Conservation (phyloP, 306 rosid species). For the Vigna angularis region DNA sequence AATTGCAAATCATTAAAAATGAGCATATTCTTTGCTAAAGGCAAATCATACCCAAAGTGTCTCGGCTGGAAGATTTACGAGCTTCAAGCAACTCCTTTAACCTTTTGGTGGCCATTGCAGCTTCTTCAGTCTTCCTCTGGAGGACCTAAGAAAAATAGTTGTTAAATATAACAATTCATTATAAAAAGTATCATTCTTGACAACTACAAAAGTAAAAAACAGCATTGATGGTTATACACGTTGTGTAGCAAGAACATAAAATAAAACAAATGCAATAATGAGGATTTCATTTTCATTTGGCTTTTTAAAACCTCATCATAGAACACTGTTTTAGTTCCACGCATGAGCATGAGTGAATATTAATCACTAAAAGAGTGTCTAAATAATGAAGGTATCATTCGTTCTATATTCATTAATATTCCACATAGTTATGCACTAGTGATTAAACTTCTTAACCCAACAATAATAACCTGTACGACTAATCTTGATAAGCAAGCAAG, state of each 20-base stretch:
- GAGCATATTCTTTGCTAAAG: constrained; percentile 15
- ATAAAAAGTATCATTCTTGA: constrained; percentile 11
- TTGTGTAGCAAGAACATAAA: constrained; percentile 16
- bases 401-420: constrained; percentile 3
- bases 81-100: constrained; percentile 96
- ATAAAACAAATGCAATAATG: constrained; percentile 15
- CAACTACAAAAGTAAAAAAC: constrained; percentile 8
- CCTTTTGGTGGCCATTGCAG: constrained; percentile 98
- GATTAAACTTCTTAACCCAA: constrained; percentile 10
- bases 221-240: constrained; percentile 26
- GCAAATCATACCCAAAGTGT: constrained; percentile 64
- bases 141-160: constrained; percentile 71
- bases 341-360: background rate
- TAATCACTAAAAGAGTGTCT: constrained; percentile 22
- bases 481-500: constrained; percentile 1
- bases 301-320: constrained; percentile 28
- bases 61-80: constrained; percentile 91
- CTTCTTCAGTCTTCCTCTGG: constrained; percentile 98
- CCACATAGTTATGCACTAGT: background rate
- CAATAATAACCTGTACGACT: constrained; percentile 1
- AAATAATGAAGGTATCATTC: constrained; percentile 12
- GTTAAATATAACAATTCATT: constrained; percentile 12
- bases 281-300: constrained; percentile 22
- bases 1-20: constrained; percentile 19
- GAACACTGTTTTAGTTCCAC: constrained; percentile 11